These are phyloP conservation scores for Stereum hirsutum DNA, from an alignment of 1,284 basidiomycete species.

Conservation along the genomic window DNA sequence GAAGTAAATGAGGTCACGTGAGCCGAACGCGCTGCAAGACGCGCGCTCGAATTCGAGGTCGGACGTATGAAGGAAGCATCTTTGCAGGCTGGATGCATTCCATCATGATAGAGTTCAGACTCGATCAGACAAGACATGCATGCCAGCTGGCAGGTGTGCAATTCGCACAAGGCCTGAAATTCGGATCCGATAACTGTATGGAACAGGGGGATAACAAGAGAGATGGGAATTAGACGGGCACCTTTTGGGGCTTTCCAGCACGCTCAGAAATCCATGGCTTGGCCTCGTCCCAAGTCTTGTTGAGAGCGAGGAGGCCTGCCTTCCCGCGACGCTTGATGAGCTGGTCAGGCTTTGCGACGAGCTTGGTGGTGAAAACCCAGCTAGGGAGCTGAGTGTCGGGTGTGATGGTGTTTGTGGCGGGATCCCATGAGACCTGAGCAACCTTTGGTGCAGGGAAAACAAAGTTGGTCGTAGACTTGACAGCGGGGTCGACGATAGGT, in stretches of 20 bases:
- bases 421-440: conserved; percentile 84
- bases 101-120: conserved; percentile 4
- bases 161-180: too few relatives aligned
- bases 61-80: conserved; percentile 1
- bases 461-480: conserved; percentile 51
- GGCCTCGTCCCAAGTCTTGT: conserved; percentile 87
- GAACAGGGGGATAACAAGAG: conserved; percentile 5
- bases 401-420: conserved; percentile 73
- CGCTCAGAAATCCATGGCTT: conserved; percentile 83
- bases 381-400: conserved; percentile 67
- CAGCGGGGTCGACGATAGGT: conserved; percentile 47
- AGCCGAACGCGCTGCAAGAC: background rate
- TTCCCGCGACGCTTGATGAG: conserved; percentile 99
- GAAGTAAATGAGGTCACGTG: conserved; percentile 9
- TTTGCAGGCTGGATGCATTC: too few relatives aligned
- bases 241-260: conserved; percentile 92
- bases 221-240: conserved; percentile 24
- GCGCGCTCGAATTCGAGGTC: conserved; percentile 1
- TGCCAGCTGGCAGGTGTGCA: too few relatives aligned
- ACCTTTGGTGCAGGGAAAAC: conserved; percentile 62
- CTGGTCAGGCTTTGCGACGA: conserved; percentile 94
- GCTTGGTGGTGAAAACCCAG: conserved; percentile 85
- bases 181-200: too few relatives aligned
- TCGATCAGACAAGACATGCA: background rate
- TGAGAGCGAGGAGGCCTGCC: conserved; percentile 89